phyloP scores from a whole-genome alignment of 75 land plant genomes.

The Picea sitchensis region DNA sequence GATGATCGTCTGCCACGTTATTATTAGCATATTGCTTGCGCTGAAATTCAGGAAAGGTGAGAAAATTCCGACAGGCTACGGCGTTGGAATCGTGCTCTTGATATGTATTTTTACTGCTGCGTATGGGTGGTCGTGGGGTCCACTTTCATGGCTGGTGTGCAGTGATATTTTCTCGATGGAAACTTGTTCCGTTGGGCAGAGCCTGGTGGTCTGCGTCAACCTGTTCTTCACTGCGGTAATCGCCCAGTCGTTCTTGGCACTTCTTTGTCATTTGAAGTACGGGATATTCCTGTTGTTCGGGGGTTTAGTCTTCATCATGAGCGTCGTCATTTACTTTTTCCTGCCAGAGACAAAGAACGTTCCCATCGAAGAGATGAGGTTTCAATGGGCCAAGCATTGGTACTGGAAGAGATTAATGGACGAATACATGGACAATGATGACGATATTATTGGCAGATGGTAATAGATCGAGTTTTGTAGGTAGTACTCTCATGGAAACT shows the following conservation, averaged over 20 bases:
- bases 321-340: constrained; percentile 54
- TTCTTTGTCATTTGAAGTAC: too few relatives aligned
- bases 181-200: constrained; percentile 11
- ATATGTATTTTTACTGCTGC: constrained; percentile 60
- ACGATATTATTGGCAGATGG: too few relatives aligned
- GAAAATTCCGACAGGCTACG: constrained; percentile 31
- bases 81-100: constrained; percentile 39
- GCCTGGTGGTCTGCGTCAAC: constrained; percentile 72
- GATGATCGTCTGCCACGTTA: constrained; percentile 21
- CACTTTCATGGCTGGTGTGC: constrained; percentile 84
- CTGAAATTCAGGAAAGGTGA: constrained; percentile 24
- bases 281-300: too few relatives aligned
- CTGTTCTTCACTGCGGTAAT: constrained; percentile 3
- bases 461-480: too few relatives aligned
- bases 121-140: constrained; percentile 91
- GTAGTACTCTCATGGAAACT: too few relatives aligned
- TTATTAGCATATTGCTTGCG: constrained; percentile 41
- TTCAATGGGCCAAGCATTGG: constrained; percentile 63
- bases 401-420: constrained; percentile 60
- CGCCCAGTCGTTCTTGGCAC: too few relatives aligned
- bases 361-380: constrained; percentile 66
- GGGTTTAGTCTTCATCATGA: constrained; percentile 32
- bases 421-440: background rate
- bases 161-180: constrained; percentile 84
- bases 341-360: constrained; percentile 88